Base-by-base conservation (phyloP, 2,329 filamentous ascomycete species). In the Epichloe sibirici region DNA sequence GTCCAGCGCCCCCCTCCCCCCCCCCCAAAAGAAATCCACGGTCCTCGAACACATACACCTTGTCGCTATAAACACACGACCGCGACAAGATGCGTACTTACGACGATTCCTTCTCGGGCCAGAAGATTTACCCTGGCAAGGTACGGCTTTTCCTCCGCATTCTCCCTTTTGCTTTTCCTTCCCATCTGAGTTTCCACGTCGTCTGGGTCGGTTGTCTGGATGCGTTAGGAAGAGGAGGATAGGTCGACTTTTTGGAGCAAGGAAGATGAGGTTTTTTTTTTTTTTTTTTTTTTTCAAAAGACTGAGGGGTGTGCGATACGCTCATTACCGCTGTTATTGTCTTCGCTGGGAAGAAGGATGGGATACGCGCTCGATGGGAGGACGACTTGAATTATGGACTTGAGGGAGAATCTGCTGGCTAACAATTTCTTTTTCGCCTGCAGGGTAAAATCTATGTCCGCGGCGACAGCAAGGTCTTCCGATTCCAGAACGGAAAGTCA, bases 391-490 rank as follows among this genome's bases (percentile, higher is more conserved):
- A 38, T 2, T 3, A 17, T 11, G 21, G 13, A 11, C 1, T 3
- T 17, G n/a, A 1, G n/a, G 8, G 37, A 28, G 9, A 39, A 8
- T 12, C 25, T 9, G 17, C 43, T 37, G 13, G 45, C 53, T 69
- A 64, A 69, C 61, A 45, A 54, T 31, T 56, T 49, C 39, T 21
- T 57, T 13, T 8, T 49, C 49, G 59, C 54, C 50, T 68, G 70
- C 72, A 97, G 93, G 93, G 93, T 81, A 97, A 97, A 83, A 87
- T 98, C 80, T 98, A 91, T 81, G 81, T 98, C 83, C 90, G 93
- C 77, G 90, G 91, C 73, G 93, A 98, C 83, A 95, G 88, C 90
- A 98, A 97, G 83, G 85, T 97, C 82, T 98, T 98, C 88, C 90
- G 93, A 73, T 98, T 98, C 88, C 90, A 95, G 79, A 96, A 95